Evolutionary conservation across 176 grass and related monocot species (phyloP).

Genomic region (Bothriochloa decipiens): DNA sequence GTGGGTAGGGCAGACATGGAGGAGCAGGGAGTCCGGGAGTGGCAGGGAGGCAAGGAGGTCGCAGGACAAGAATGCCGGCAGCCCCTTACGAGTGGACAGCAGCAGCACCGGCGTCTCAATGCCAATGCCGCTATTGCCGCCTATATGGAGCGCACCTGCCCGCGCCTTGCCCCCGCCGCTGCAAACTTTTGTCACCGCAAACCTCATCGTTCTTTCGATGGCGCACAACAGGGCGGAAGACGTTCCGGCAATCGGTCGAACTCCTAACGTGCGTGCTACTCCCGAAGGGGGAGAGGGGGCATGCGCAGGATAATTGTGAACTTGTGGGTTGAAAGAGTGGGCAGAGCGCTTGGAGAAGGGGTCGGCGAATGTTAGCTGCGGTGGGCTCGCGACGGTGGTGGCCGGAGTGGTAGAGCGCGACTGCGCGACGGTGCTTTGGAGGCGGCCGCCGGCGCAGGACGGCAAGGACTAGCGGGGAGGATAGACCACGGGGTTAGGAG

Average conservation of each 20-base stretch:
- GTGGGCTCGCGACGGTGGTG: neutral
- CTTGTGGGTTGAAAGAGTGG: neutral
- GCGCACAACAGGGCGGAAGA: neutral
- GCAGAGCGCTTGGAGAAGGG: neutral
- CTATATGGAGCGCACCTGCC: conserved; percentile 40
- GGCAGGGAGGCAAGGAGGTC: conserved; percentile 77
- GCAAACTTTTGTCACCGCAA: conserved; percentile 45
- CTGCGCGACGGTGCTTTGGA: neutral
- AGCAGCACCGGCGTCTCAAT: conserved; percentile 80
- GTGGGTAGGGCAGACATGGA: conserved; percentile 86
- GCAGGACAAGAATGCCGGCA: conserved; percentile 71
- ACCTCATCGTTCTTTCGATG: conserved; percentile 27
- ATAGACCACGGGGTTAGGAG: neutral
- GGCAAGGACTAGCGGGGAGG: neutral
- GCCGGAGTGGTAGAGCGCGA: neutral
- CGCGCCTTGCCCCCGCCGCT: conserved; percentile 44
- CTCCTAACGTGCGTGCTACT: neutral
- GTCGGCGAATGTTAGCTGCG: neutral
- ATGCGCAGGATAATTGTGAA: neutral
- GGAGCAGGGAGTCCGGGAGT: conserved; percentile 71
- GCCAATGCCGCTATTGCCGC: neutral
- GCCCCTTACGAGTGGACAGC: conserved; percentile 72
- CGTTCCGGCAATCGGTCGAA: conserved; percentile 27
- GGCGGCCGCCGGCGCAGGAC: neutral
- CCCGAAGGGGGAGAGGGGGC: neutral